Base-by-base conservation (phyloP, 768 basidiomycete species). In the Rhodotorula graminis region DNA sequence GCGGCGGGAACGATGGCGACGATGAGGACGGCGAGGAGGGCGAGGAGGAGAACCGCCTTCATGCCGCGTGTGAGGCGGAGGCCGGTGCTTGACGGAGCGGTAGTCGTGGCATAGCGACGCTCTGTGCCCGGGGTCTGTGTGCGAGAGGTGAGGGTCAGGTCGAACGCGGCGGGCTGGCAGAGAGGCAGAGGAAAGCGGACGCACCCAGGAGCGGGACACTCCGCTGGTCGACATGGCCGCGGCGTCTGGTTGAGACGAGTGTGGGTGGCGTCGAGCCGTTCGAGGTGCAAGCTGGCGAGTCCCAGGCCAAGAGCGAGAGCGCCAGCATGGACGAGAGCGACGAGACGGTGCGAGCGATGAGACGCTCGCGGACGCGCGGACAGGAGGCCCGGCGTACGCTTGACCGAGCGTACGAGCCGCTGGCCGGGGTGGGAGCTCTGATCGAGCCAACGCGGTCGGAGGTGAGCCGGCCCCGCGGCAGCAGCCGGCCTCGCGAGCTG, bases 1-100 rank as follows among this genome's bases (percentile, higher is more conserved):
- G 62, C 55, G 6, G 68, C 55, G 4, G 68, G 68, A 10, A 69
- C 56, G 33, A 69, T 50, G 46, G 68, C 68, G 56, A 69, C 23
- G 56, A 59, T 29, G 27, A 69, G n/a, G 33, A 44, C 49, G 37
- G 68, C 68, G 15, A 69, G 37, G 3, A 31, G 29, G 27, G 47
- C 56, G 12, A 62, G 27, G 25, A 44, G 15, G 42, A 59, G 42
- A 0, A 55, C 46, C 14, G 37, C n/a, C 66, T 67, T 61, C 40
- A 27, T 40, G 21, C n/a, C 29, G 11, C 42, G 37, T 1, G 50
- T 53, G 29, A 67, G 49, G 25, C 58, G 12, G 6, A 19, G 10
- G 37, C 58, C n/a, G 8, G 10, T 25, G 11, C 58, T 67, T 9
- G 65, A 37, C 31, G 58, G 58, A 0, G 58, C 33, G 12, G 46